These are phyloP conservation scores for Colletotrichum orchidophilum DNA, from an alignment of 2,329 filamentous ascomycete genomes.

Conservation along the genomic window DNA sequence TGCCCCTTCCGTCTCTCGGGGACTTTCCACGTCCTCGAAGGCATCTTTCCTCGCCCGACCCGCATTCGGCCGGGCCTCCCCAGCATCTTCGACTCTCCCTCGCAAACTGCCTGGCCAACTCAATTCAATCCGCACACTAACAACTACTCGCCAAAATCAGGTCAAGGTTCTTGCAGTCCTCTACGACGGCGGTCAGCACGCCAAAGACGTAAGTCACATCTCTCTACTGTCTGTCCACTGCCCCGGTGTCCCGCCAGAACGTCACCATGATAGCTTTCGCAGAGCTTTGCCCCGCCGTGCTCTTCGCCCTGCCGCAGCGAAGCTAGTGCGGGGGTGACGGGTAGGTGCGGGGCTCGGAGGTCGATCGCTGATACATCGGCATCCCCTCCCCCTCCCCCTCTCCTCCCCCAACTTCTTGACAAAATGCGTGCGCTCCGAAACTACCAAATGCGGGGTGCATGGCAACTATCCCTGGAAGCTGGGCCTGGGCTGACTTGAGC, in stretches of 20 bases:
- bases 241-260: slow-evolving; percentile 11
- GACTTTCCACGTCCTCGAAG: slow-evolving; percentile 39
- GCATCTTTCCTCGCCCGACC: slow-evolving; percentile 35
- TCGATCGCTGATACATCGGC: slow-evolving; percentile 35
- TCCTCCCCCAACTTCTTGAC: slow-evolving; percentile 18
- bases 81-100: slow-evolving; percentile 46
- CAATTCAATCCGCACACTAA: slow-evolving; percentile 69
- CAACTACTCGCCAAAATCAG: slow-evolving; percentile 60
- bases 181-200: slow-evolving; percentile 92
- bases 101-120: slow-evolving; percentile 46
- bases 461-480: slow-evolving; percentile 2
- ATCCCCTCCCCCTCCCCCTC: background rate
- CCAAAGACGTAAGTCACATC: slow-evolving; percentile 82
- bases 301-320: background rate
- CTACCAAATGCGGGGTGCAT: slow-evolving; percentile 33
- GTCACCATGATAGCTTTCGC: slow-evolving; percentile 28
- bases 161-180: slow-evolving; percentile 95
- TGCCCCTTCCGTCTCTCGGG: slow-evolving; percentile 38
- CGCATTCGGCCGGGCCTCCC: slow-evolving; percentile 30
- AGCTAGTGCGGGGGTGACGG: slow-evolving; percentile 32
- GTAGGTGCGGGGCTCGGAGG: slow-evolving; percentile 32
- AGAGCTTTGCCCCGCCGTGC: slow-evolving; percentile 27
- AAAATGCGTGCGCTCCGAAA: slow-evolving; percentile 10
- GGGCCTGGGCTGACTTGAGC: slow-evolving; percentile 7
- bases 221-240: background rate